Percentiles rank a stretch among this genome's conserved stretches.
Evolutionary conservation across 495 filamentous ascomycete species (phyloP).

Genomic region (Hyaloscypha variabilis): DNA sequence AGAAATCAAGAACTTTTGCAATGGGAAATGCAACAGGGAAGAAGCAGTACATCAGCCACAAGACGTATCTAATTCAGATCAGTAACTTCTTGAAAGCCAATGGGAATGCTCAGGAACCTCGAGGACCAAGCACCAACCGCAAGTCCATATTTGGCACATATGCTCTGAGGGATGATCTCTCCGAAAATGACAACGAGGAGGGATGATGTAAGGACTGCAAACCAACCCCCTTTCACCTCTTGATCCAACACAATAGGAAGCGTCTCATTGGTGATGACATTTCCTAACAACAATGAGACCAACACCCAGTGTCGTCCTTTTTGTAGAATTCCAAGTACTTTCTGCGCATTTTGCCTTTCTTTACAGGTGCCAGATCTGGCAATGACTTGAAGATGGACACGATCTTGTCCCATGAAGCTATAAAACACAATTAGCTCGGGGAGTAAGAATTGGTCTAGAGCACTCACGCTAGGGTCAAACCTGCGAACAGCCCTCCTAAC

Average conservation of each 20-base stretch:
- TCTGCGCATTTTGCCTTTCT: conserved; percentile 12
- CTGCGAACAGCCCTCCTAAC: too few species aligned
- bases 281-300: conserved; percentile 17
- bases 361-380: not conserved
- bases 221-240: conserved; percentile 17
- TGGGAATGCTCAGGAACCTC: not conserved
- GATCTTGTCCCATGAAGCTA: conserved; percentile 4
- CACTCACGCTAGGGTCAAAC: too few species aligned
- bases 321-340: conserved; percentile 15
- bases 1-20: conserved; percentile 12
- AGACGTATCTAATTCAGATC: conserved; percentile 8
- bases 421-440: too few species aligned
- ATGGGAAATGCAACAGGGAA: conserved; percentile 20
- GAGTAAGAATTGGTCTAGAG: too few species aligned
- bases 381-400: conserved; percentile 18
- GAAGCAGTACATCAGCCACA: conserved; percentile 17
- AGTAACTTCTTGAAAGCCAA: not conserved
- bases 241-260: conserved; percentile 15
- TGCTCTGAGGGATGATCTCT: conserved; percentile 21
- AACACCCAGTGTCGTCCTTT: conserved; percentile 19
- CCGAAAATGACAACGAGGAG: conserved; percentile 23
- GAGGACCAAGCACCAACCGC: conserved; percentile 14
- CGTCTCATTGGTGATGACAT: conserved; percentile 22
- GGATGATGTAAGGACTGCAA: conserved; percentile 12
- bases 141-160: conserved; percentile 22